phyloP scores from a whole-genome alignment of 2,329 filamentous ascomycete genomes.

The Lecanicillium sp. region DNA sequence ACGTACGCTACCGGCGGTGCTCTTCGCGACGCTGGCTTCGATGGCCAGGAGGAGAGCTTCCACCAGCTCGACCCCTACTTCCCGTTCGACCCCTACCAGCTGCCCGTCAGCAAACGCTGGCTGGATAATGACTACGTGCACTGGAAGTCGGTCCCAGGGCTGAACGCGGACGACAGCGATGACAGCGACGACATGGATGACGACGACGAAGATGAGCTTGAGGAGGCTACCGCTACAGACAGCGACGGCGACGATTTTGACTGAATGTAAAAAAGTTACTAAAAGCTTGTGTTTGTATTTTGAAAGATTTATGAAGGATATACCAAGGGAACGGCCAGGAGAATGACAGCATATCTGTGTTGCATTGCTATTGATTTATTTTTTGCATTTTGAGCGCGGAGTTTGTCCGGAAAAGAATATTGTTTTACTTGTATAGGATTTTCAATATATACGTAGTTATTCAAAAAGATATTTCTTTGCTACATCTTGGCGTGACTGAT shows the following conservation, averaged over 20 bases:
- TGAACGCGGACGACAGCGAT: conserved; percentile 53
- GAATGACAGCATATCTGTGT: not conserved
- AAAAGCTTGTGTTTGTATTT: not conserved
- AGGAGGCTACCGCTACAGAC: conserved; percentile 47
- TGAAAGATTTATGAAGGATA: not conserved
- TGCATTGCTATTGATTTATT: not conserved
- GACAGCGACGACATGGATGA: conserved; percentile 47
- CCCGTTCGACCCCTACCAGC: conserved; percentile 92
- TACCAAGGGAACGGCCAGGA: not conserved
- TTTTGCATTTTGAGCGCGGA: conserved; percentile 10
- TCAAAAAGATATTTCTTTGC: too few species aligned
- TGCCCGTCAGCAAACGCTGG: conserved; percentile 84
- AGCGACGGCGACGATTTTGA: conserved; percentile 39
- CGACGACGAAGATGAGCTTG: conserved; percentile 37
- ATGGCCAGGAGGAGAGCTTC: conserved; percentile 63
- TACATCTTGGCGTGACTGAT: too few species aligned
- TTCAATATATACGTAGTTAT: too few species aligned
- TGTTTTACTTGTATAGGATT: too few species aligned
- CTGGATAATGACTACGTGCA: conserved; percentile 75
- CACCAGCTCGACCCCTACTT: conserved; percentile 92
- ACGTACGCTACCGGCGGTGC: conserved; percentile 50
- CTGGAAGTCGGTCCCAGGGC: conserved; percentile 69
- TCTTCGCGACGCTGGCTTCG: conserved; percentile 42
- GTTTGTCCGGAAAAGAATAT: conserved; percentile 8
- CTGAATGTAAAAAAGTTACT: conserved; percentile 17